A percentile compares a stretch with the other conserved stretches of the same genome.
phyloP scores from a whole-genome alignment of 208 protist species.

The Acanthamoeba sp. region DNA sequence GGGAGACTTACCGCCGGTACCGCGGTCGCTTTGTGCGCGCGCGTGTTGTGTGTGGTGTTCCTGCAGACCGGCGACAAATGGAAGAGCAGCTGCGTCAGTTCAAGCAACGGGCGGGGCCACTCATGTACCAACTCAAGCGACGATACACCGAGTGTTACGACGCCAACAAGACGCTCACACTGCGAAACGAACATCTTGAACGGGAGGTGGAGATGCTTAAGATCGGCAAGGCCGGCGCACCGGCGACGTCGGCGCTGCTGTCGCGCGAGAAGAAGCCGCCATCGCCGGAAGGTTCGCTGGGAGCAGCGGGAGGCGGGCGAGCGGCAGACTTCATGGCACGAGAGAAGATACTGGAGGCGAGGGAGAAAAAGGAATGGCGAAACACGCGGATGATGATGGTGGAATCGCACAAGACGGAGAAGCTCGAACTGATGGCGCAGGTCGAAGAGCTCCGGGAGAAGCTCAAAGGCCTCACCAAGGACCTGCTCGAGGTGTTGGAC shows the following conservation, averaged over 20 bases:
- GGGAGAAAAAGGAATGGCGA: slow-evolving; percentile 29
- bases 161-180: background rate
- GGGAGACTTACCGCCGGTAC: background rate
- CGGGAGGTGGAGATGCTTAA: background rate
- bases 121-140: slow-evolving; percentile 29
- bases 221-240: background rate
- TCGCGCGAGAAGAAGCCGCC: background rate
- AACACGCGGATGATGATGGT: slow-evolving; percentile 50
- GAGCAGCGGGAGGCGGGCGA: background rate
- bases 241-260: background rate
- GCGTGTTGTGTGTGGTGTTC: background rate
- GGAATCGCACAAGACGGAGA: slow-evolving; percentile 40
- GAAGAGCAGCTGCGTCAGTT: background rate
- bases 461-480: slow-evolving; percentile 17
- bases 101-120: background rate
- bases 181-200: background rate
- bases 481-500: slow-evolving; percentile 43
- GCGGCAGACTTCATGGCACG: background rate
- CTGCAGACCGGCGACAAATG: background rate
- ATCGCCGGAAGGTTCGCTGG: background rate
- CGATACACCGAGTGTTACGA: slow-evolving; percentile 11
- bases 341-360: background rate
- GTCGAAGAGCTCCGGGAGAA: slow-evolving; percentile 25
- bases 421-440: slow-evolving; percentile 46
- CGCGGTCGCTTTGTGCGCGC: background rate